Base-by-base conservation (phyloP, 495 filamentous ascomycete species). In the Aspergillus baeticus region DNA sequence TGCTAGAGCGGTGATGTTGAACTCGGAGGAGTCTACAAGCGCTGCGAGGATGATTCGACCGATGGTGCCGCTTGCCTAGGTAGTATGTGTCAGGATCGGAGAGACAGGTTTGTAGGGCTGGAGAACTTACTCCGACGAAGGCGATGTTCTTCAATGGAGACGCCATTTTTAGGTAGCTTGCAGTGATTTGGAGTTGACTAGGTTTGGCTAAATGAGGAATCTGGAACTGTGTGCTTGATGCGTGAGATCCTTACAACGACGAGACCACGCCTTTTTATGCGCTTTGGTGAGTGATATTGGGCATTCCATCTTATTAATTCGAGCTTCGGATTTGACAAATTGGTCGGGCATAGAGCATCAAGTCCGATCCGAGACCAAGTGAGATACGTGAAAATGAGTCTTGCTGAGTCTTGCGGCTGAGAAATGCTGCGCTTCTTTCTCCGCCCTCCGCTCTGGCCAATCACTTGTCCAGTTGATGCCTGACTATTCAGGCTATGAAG, bases 1-100 rank as follows among this genome's bases (percentile, higher is more conserved):
- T 31, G 73, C 68, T 41, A 82, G 63, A 31, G 76, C 65, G 36
- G 74, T 76, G 64, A 91, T 80, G 62, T 78, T 78, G 77, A 92
- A 92, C 53, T 81, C 21, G 7, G 52, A 22, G 14, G 60, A 55
- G 5, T 38, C 51, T 8, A 67, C 23, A 17, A 80, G 63, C 34
- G 62, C 68, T 21, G 59, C 51, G 54, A 77, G 65, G 48, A 78
- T 67, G 43, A 67, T 59, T 13, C 63, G 65, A 31, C 78, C 72
- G 39, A 77, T 59, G 42, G 65, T 73, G 35, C 70, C 75, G 37
- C 59, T 66, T 39, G 70, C 70, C 73, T 76, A 26, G 6, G 31
- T 44, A 20, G 53, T 36, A 31, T 18, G 39, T 10, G 20, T 10
- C 46, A 37, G 51, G 13, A n/a, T n/a, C n/a, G n/a, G n/a, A 20